Evolutionary conservation across 306 rosid species (phyloP), one percentile per base, ranked within the genome.

Genomic region (Cicer judaicum): DNA sequence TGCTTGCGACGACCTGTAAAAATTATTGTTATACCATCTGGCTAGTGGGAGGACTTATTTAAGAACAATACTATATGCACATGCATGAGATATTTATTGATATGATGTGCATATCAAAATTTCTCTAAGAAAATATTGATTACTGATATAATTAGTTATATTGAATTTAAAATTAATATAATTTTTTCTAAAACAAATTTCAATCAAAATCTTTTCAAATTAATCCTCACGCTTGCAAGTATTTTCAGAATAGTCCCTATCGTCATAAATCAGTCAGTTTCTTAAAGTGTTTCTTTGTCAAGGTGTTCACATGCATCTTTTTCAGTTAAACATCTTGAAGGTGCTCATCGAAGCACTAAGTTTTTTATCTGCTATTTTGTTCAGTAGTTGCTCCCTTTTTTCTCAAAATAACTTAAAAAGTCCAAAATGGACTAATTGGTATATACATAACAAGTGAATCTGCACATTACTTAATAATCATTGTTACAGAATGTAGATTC

Each of bases 1-100:
- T 50, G 81, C 69, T 69, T 60, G 89, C 0, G 83, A 78, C 19
- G 87, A 70, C 89, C 91, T 93, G 61, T 78, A 16, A 67, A 48
- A 62, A 7, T 34, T 16, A 41, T n/a, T 41, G 46, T n/a, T 41
- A 52, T 15, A 50, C 42, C 64, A 57, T 16, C 12, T 29, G 13
- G 40, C 39, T 2, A 62, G 73, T 18, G 56, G 54, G 10, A 68
- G 69, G 78, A 77, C n/a, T 48, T 68, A 8, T 49, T 47, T 18
- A 38, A 74, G 40, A 75, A 54, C 12, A 16, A 50, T 52, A 68
- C 36, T 47, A 68, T 15, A 13, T 61, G 65, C 40, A 12, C 18
- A 48, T 16, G n/a, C 36, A 44, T 10, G 34, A 59, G 49, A 18
- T 44, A 56, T 57, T 24, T 44, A 67, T 61, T 64, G 19, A 54